These are phyloP conservation scores for Neurospora sp. DNA, from an alignment of 495 filamentous ascomycete genomes.

Conservation along the genomic window DNA sequence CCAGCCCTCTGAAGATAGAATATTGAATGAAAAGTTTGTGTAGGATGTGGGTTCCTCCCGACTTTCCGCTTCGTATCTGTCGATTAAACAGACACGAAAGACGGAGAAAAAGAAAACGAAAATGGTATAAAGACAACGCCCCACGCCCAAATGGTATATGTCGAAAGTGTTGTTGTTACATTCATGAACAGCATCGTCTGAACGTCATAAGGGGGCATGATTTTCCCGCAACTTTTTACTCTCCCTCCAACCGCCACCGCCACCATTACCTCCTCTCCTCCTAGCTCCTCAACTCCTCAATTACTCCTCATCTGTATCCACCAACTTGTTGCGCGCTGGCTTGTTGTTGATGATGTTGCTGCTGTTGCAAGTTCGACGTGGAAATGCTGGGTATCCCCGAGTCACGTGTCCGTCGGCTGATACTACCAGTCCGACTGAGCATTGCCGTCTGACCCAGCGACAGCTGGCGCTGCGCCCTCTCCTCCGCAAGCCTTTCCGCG, in stretches of 20 bases:
- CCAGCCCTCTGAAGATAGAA: neutral
- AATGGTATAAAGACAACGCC: neutral
- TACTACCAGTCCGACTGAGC: conserved; percentile 32
- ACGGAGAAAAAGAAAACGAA: neutral
- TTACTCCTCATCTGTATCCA: neutral
- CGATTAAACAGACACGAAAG: neutral
- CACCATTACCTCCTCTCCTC: neutral
- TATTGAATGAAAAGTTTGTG: neutral
- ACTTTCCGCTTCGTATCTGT: neutral
- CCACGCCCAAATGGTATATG: neutral
- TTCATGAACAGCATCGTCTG: conserved; percentile 10
- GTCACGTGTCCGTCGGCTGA: conserved; percentile 29
- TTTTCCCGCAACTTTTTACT: conserved; percentile 16
- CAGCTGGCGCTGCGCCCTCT: conserved; percentile 29
- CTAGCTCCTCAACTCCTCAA: neutral
- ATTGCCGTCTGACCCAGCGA: conserved; percentile 29
- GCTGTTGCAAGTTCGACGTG: neutral
- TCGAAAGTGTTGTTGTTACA: conserved; percentile 11
- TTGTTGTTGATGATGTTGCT: neutral
- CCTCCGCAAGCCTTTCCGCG: conserved; percentile 30
- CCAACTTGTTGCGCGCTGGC: neutral
- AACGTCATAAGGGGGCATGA: conserved; percentile 12
- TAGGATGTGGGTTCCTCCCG: neutral
- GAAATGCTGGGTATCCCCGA: conserved; percentile 21
- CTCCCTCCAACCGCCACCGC: neutral